A percentile compares a stretch with the other conserved stretches of the same genome.
Conservation (phyloP, 371 early-diverging fungal genomes). For the Mortierella sp. region DNA sequence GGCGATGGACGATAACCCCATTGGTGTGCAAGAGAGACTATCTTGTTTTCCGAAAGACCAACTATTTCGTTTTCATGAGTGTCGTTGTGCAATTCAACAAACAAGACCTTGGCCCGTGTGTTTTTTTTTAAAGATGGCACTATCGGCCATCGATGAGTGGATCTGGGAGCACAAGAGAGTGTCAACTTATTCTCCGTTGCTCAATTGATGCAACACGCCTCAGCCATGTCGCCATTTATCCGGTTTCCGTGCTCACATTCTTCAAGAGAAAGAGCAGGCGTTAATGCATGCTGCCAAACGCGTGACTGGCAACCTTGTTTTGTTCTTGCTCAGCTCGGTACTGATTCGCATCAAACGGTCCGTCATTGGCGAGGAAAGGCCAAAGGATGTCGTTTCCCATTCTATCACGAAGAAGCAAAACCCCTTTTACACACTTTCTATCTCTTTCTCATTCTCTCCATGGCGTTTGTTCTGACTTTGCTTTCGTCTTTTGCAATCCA, state of each 20-base stretch:
- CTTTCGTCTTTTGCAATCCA: neutral
- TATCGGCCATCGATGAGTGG: neutral
- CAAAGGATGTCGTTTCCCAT: neutral
- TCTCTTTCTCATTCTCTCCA: neutral
- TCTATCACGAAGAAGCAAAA: neutral
- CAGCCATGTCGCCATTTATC: slow-evolving; percentile 43
- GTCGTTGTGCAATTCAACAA: neutral
- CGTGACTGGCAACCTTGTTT: neutral
- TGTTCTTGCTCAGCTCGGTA: neutral
- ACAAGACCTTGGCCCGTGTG: neutral
- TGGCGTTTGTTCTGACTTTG: neutral
- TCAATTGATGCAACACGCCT: slow-evolving; percentile 27
- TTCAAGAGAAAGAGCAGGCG: no score
- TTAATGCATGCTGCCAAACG: neutral
- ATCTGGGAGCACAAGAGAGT: neutral
- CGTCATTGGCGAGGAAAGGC: neutral
- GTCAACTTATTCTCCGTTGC: neutral
- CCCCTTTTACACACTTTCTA: neutral
- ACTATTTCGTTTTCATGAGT: neutral
- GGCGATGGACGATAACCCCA: neutral
- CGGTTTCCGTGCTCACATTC: slow-evolving; percentile 2
- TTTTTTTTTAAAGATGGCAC: neutral
- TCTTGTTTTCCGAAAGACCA: neutral
- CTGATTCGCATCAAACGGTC: neutral
- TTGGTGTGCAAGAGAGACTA: neutral